Evolutionary conservation across 129 eudicot species (phyloP).

Genomic region (Rutidosis leptorrhynchoides): DNA sequence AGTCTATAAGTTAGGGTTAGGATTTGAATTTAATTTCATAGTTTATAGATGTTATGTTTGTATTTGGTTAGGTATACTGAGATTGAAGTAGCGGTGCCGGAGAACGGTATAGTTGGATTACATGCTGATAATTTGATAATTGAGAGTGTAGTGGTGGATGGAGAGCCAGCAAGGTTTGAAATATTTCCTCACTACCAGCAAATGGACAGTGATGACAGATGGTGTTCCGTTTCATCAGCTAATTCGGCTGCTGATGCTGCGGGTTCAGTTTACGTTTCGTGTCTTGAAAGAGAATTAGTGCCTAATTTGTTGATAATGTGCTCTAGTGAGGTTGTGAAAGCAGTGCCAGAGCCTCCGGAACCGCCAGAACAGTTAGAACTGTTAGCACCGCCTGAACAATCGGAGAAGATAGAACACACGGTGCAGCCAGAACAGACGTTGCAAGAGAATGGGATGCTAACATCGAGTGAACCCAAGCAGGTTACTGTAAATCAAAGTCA

Average conservation of each 20-base stretch:
- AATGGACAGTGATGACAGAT: constrained; percentile 68
- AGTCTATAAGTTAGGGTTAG: constrained; percentile 18
- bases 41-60: constrained; percentile 12
- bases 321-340: constrained; percentile 41
- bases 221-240: constrained; percentile 89
- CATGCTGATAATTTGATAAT: constrained; percentile 92
- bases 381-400: neutral
- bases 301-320: constrained; percentile 95
- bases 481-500: constrained; percentile 35
- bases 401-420: constrained; percentile 17
- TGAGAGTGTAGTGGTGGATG: constrained; percentile 82
- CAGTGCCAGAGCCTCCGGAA: constrained; percentile 41
- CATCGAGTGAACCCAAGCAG: constrained; percentile 61
- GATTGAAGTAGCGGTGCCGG: constrained; percentile 72
- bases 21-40: constrained; percentile 9
- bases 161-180: constrained; percentile 79
- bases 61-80: constrained; percentile 70
- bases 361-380: constrained; percentile 31
- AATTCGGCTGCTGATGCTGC: constrained; percentile 97
- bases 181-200: constrained; percentile 77
- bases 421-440: constrained; percentile 26
- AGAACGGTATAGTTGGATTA: constrained; percentile 86
- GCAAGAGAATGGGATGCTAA: constrained; percentile 53
- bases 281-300: constrained; percentile 75
- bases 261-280: constrained; percentile 75